phyloP scores from a whole-genome alignment of 345 rosid genomes.

The Sapria himalayana region DNA sequence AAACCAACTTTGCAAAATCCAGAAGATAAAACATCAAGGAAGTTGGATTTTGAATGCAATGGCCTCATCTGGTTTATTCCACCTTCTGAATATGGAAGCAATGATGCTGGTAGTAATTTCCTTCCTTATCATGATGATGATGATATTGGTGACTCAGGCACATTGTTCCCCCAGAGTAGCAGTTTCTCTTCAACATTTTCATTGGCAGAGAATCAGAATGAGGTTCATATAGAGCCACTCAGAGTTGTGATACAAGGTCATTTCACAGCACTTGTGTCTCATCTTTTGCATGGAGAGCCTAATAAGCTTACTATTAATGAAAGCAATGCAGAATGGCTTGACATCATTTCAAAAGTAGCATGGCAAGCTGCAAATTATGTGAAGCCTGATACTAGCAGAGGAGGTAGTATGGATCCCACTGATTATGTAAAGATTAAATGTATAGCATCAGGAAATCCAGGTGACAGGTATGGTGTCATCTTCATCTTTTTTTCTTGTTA shows the following conservation, averaged over 20 bases:
- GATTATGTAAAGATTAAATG: constrained; percentile 92
- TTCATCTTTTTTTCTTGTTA: constrained; percentile 1
- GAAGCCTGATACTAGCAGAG: constrained; percentile 89
- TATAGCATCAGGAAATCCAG: constrained; percentile 67
- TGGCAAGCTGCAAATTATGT: constrained; percentile 95
- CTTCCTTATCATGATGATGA: constrained; percentile 72
- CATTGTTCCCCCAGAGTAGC: constrained; percentile 47
- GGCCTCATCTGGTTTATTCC: constrained; percentile 88
- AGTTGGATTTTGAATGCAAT: constrained; percentile 70
- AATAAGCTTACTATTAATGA: constrained; percentile 29
- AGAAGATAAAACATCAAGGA: constrained; percentile 21
- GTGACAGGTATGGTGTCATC: constrained; percentile 45
- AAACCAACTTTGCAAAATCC: constrained; percentile 16
- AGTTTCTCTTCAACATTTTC: constrained; percentile 54
- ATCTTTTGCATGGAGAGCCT: constrained; percentile 62
- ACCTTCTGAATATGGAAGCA: constrained; percentile 67
- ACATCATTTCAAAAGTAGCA: constrained; percentile 53
- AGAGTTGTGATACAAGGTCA: constrained; percentile 59
- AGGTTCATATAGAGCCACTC: constrained; percentile 51
- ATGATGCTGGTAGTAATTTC: constrained; percentile 50
- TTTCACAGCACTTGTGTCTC: constrained; percentile 91
- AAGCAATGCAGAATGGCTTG: constrained; percentile 50
- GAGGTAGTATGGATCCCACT: constrained; percentile 98
- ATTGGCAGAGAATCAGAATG: constrained; percentile 41
- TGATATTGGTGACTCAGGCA: constrained; percentile 58